Evolutionary conservation across 441 rosid species (phyloP), one percentile per base, ranked within the genome.

Genomic region (Manihot esculenta): DNA sequence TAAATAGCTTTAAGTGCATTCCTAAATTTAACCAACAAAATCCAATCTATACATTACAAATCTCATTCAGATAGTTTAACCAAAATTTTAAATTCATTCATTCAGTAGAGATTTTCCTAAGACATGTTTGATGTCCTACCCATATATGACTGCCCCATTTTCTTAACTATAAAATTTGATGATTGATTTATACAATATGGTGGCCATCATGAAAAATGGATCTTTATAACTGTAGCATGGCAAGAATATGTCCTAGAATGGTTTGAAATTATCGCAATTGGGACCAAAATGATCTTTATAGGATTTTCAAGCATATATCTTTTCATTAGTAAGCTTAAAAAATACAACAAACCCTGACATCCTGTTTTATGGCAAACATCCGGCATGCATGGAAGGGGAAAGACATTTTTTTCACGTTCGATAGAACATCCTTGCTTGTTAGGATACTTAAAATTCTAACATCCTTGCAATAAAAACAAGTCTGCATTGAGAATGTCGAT

Each of bases 261-360:
- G 20, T 64, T 18, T 48, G 11, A 18, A 27, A 48, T 27, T 26
- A 10, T 3, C 55, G 27, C 15, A 21, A 20, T 13, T 9, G 18
- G 24, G 38, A 38, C 0, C 41, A 54, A 18, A 26, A 49, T 47
- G 14, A 33, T 69, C 64, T 69, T 45, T 69, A 14, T 17, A n/a
- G 41, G 44, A 9, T 35, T 7, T 58, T 20, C 17, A 26, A 69
- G 18, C 42, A 69, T 44, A 21, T 27, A 27, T 21, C 30, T 8
- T n/a, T 61, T 33, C 47, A 33, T 58, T 61, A 8, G 20, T 57
- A 59, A n/a, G 47, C 13, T 24, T 13, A 58, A 27, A 12, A 61
- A 41, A 50, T 38, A 61, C 74, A 70, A 70, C 67, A 50, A 51
- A 50, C 35, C 54, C 9, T 20, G 47, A 49, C 30, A 23, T 33